Conservation (phyloP, 139 green algal species). For the Coelastrella sp. region DNA sequence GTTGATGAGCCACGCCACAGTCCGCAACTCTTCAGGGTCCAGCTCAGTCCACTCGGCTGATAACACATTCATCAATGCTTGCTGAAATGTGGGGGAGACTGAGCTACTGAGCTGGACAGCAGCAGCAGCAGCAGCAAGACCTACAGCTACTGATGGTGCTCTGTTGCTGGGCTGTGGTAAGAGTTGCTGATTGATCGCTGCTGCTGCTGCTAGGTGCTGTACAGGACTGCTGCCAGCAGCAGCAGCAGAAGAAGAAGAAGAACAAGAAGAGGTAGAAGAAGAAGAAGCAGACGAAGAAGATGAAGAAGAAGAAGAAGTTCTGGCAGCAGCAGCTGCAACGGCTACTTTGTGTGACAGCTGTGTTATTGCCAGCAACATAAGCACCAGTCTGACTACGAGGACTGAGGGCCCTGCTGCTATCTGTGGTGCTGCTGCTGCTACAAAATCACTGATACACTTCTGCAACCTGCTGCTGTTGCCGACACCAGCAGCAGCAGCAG, state of each 20-base stretch:
- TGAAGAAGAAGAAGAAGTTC: no score
- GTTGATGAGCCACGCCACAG: neutral
- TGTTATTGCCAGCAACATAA: neutral
- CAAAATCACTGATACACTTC: neutral
- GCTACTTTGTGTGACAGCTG: neutral
- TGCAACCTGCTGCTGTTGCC: neutral
- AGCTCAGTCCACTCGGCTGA: neutral
- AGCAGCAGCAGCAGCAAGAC: neutral
- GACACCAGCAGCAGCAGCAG: neutral
- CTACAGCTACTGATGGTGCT: no score
- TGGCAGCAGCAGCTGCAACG: no score
- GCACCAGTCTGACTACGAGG: neutral
- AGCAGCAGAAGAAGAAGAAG: no score
- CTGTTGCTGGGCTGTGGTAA: neutral
- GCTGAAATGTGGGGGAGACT: no score
- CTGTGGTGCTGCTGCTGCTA: constrained; percentile 1
- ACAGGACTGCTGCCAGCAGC: no score
- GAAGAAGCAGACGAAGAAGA: no score
- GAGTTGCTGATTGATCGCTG: neutral
- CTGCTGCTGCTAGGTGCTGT: neutral
- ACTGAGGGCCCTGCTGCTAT: neutral
- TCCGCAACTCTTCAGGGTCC: neutral
- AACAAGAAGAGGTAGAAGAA: no score
- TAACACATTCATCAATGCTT: neutral
- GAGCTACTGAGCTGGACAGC: no score